Base-by-base conservation (phyloP, 768 basidiomycete genomes). In the Pisolithus sp. region DNA sequence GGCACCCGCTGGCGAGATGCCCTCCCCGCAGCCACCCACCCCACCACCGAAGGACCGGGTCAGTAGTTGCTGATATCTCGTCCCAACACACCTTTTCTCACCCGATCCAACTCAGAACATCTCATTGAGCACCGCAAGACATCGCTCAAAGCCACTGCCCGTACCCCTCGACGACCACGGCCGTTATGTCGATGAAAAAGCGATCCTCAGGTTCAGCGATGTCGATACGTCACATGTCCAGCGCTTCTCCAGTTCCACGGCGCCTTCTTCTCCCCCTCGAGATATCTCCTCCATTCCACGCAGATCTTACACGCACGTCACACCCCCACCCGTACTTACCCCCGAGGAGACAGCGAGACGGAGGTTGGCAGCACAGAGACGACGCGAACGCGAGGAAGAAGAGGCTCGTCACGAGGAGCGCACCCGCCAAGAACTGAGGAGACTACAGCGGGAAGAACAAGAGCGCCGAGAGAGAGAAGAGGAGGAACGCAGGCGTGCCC, bases 381-480 rank as follows among this genome's bases (percentile, higher is more conserved):
- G 60, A 30, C 58, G 45, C 9, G 54, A 70, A 42, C 56, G 51
- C 23, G 78, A 80, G 49, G 77, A 79, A 48, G 58, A 68, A 47
- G 67, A 71, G 37, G 75, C 74, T 5, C 28, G 71, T 31, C 63
- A 60, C 51, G 75, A 77, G 54, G 82, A 84, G 57, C 68, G 61
- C 34, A 66, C 70, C 53, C 64, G 71, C 47, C 75, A 76, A 55
- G 68, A 68, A 1, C 64, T 61, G 20, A 60, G 71, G n/a, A 74
- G 66, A 54, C 54, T 56, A 15, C 41, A 57, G 42, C 57, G 48
- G 37, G 41, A 45, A 39, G 55, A 56, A 18, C 46, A 53, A 42
- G 49, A 52, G 46, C 49, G 49, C 7, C 46, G 34, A 30, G 67
- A 64, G 18, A 68, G 71, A 60, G 80, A 78, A 55, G 74, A 77